Evolutionary conservation across 2,329 filamentous ascomycete genomes (phyloP).

Genomic region (Stagonosporopsis chrysanthemi): DNA sequence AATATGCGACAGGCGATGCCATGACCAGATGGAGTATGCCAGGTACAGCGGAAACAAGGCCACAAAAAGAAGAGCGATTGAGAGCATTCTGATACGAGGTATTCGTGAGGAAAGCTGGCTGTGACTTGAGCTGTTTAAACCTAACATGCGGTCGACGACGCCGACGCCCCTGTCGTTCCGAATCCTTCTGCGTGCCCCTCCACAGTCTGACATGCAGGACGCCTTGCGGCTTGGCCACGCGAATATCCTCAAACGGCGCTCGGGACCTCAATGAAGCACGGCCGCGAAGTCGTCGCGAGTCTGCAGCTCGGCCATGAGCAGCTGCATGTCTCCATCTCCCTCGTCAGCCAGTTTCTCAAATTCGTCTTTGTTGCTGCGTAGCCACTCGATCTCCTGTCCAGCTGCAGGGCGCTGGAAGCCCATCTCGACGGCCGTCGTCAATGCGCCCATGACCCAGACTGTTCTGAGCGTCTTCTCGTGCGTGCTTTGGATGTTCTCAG

Average conservation of each 20-base stretch:
- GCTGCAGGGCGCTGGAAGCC: constrained; percentile 7
- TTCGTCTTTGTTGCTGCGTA: background rate
- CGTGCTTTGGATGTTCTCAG: background rate
- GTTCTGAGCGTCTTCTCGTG: constrained; percentile 1
- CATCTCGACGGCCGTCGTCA: constrained; percentile 13
- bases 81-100: background rate
- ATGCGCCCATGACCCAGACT: constrained; percentile 8
- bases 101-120: background rate
- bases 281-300: constrained; percentile 5
- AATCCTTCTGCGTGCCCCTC: background rate
- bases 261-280: background rate
- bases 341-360: background rate
- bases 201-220: constrained; percentile 1
- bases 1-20: constrained; percentile 26
- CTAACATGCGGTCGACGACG: background rate
- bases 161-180: too few species aligned
- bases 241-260: background rate
- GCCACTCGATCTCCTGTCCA: constrained; percentile 6
- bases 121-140: background rate
- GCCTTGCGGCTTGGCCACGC: background rate
- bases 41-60: background rate
- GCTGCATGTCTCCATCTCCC: constrained; percentile 5
- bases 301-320: background rate
- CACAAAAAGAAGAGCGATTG: background rate
- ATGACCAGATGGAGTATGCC: constrained; percentile 1